Base-by-base conservation (phyloP, 345 rosid genomes). In the Moringa oleifera region DNA sequence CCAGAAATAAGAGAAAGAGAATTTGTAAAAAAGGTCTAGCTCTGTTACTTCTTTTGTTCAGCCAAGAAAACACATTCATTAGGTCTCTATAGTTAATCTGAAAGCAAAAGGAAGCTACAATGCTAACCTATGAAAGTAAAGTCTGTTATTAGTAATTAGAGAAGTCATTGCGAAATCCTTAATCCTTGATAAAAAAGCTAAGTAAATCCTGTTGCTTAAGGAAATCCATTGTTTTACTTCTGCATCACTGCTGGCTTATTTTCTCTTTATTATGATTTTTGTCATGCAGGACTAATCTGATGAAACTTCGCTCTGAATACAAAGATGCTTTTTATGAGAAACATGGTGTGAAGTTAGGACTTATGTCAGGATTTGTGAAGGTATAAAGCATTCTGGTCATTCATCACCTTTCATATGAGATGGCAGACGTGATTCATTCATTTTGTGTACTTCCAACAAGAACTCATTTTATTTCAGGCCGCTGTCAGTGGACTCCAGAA, bases 351-450 rank as follows among this genome's bases (percentile, higher is more conserved):
- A 94, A 90, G 73, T 62, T 94, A 74, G 99, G 97, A 62, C 82
- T 94, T 55, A 94, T 94, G 99, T 94, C 99, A 6, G 99, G 99
- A 64, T 94, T 94, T 74, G 72, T 94, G 33, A 94, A 94, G 75
- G 99, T 88, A 75, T 20, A 76, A 21, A 20, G 13, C 13, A 7
- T 41, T 41, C 9, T 41, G 16, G 17, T 41, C 1, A 41, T 41
- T 41, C 47, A 41, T 4, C 17, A 41, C 16, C 47, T 24, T 37
- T 1, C 19, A 49, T 51, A 31, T 7, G 3, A 20, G 25, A 13
- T 23, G 6, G 56, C 11, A 61, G 57, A 60, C 20, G 20, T 20
- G 31, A 13, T 21, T 49, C 17, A 41, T 41, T 41, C 17, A 15
- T 1, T 5, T 5, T 4, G 13, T 41, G 6, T 16, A 41, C 47